Conservation (phyloP, 495 filamentous ascomycete genomes). For the Neurospora sp. region DNA sequence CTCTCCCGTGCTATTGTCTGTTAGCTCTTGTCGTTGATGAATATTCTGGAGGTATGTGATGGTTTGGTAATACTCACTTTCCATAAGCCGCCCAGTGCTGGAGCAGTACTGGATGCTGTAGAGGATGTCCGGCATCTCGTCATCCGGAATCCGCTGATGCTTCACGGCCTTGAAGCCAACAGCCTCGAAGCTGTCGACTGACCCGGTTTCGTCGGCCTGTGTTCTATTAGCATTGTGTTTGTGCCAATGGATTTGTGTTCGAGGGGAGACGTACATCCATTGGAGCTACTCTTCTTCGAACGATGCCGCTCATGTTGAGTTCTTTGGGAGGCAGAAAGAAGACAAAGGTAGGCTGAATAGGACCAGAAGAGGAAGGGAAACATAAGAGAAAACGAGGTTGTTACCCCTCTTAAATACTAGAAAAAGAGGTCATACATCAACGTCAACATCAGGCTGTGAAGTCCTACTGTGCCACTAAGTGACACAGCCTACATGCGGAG, state of each 20-base stretch:
- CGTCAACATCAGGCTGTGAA: background rate
- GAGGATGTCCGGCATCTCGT: constrained; percentile 23
- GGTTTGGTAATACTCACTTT: constrained; percentile 12
- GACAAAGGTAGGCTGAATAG: background rate
- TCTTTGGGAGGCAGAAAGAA: background rate
- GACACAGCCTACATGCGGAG: background rate
- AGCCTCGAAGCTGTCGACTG: constrained; percentile 19
- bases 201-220: constrained; percentile 4
- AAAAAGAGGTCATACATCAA: background rate
- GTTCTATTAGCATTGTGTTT: background rate
- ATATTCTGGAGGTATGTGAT: background rate
- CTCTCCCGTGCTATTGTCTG: constrained; percentile 15
- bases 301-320: background rate
- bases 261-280: background rate
- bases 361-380: background rate
- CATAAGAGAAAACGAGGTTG: background rate
- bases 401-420: background rate
- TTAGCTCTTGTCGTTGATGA: background rate
- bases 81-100: constrained; percentile 11
- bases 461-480: background rate
- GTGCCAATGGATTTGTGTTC: background rate
- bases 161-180: constrained; percentile 8
- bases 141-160: constrained; percentile 8
- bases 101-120: constrained; percentile 20
- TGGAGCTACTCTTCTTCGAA: background rate